Conservation (phyloP, 2,329 filamentous ascomycete genomes). For the Botryotinia calthae region DNA sequence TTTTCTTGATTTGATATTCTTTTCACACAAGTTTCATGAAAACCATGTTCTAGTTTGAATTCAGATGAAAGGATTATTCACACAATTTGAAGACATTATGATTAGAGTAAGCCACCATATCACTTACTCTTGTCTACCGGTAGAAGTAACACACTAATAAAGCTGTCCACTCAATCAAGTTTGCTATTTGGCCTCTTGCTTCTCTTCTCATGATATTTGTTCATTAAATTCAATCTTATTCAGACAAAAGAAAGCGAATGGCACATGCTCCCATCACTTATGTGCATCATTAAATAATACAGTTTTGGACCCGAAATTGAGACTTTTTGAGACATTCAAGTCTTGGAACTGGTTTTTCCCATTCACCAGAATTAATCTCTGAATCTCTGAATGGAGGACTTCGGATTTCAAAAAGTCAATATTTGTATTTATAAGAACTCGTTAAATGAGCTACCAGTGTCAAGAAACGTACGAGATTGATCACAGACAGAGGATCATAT, state of each 20-base stretch:
- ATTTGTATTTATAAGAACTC: neutral
- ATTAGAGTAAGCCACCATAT: neutral
- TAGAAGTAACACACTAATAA: neutral
- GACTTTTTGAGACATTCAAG: neutral
- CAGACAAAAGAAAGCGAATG: neutral
- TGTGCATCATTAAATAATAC: neutral
- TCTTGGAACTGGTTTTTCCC: neutral
- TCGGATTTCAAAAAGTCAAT: rapidly evolving
- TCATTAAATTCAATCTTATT: neutral
- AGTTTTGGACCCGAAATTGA: neutral
- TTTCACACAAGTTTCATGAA: neutral
- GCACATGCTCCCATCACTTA: neutral
- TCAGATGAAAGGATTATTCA: neutral
- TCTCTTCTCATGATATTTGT: neutral
- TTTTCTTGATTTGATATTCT: neutral
- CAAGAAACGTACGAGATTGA: neutral
- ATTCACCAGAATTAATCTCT: neutral
- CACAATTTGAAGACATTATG: neutral
- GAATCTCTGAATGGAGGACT: neutral
- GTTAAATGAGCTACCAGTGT: neutral
- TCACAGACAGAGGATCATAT: neutral
- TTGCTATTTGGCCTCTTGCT: neutral
- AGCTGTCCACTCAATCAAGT: neutral
- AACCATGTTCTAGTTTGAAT: neutral
- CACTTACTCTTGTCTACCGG: neutral